A percentile compares a stretch with the other conserved stretches of the same genome.
phyloP scores from a whole-genome alignment of 2,329 filamentous ascomycete species.

The Pseudonectria buxi region DNA sequence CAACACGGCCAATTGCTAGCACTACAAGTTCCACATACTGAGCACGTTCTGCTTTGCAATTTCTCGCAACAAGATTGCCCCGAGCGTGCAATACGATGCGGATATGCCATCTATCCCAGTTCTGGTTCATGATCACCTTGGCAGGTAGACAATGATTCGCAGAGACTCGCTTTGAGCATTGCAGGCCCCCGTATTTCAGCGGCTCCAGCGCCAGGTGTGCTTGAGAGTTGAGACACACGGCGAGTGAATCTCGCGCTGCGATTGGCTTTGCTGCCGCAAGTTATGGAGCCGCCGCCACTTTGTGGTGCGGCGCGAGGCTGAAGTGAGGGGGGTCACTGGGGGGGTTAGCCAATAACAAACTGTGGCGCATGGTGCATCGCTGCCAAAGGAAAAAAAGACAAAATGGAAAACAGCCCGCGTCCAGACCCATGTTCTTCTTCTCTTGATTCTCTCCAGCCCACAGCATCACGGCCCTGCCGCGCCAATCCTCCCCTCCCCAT shows the following conservation, averaged over 20 bases:
- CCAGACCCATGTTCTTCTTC: constrained; percentile 11
- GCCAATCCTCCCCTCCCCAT: constrained; percentile 32
- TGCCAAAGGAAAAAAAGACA: constrained; percentile 8
- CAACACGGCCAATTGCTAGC: no score
- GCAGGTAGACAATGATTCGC: neutral
- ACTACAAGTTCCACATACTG: no score
- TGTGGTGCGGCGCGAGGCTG: neutral
- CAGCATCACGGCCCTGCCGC: constrained; percentile 37
- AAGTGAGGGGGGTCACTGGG: neutral
- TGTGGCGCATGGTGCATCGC: constrained; percentile 7
- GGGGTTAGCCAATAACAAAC: neutral
- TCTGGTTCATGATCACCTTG: neutral
- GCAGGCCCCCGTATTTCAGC: no score
- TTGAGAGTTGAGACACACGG: no score
- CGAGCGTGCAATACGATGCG: no score
- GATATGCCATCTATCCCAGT: neutral
- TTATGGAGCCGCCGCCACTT: no score
- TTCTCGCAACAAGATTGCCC: no score
- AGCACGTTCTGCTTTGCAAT: no score
- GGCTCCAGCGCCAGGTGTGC: no score
- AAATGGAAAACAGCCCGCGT: constrained; percentile 22
- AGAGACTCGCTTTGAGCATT: neutral
- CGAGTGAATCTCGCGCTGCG: neutral
- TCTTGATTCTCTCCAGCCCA: constrained; percentile 23
- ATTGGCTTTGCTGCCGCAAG: no score